Percentiles rank a stretch among this genome's conserved stretches.
These are phyloP conservation scores for Leccinum longicurvipes DNA, from an alignment of 768 basidiomycete genomes.

Conservation along the genomic window DNA sequence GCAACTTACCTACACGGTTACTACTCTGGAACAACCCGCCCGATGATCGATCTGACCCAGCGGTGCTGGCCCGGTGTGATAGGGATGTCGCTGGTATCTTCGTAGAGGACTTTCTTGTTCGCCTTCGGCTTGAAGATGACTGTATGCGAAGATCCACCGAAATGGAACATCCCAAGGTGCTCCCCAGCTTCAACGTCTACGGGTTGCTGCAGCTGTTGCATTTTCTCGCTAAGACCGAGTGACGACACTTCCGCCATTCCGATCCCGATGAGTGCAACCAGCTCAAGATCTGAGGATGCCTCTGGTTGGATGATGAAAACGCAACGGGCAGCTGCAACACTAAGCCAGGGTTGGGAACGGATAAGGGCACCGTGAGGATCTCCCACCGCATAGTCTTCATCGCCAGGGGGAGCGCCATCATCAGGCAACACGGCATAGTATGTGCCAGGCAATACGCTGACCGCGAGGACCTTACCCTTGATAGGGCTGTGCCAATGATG, in stretches of 20 bases:
- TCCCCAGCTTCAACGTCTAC: too few relatives aligned
- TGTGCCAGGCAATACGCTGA: conserved; percentile 27
- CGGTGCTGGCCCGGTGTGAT: too few relatives aligned
- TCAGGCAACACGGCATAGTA: conserved; percentile 13
- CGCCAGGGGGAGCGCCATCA: neutral
- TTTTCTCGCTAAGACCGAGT: too few relatives aligned
- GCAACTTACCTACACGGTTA: too few relatives aligned
- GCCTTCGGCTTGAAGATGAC: too few relatives aligned
- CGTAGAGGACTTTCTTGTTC: too few relatives aligned
- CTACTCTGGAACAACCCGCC: too few relatives aligned
- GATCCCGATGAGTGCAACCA: conserved; percentile 52
- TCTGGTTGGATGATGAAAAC: conserved; percentile 55
- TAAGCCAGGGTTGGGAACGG: conserved; percentile 40
- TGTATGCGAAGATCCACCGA: too few relatives aligned
- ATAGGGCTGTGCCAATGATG: conserved; percentile 69
- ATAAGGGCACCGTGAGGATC: conserved; percentile 18
- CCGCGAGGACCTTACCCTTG: conserved; percentile 35
- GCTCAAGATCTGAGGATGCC: conserved; percentile 42
- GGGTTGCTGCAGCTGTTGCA: too few relatives aligned
- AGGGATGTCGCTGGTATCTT: too few relatives aligned
- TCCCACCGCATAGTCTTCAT: neutral
- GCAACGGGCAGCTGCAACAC: conserved; percentile 44
- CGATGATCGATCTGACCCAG: too few relatives aligned
- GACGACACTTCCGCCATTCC: conserved; percentile 61
- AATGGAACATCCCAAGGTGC: too few relatives aligned